A percentile compares a stretch with the other conserved stretches of the same genome.
Conservation (phyloP, 2,329 filamentous ascomycete genomes). For the Lasiodiplodia gonubiensis region DNA sequence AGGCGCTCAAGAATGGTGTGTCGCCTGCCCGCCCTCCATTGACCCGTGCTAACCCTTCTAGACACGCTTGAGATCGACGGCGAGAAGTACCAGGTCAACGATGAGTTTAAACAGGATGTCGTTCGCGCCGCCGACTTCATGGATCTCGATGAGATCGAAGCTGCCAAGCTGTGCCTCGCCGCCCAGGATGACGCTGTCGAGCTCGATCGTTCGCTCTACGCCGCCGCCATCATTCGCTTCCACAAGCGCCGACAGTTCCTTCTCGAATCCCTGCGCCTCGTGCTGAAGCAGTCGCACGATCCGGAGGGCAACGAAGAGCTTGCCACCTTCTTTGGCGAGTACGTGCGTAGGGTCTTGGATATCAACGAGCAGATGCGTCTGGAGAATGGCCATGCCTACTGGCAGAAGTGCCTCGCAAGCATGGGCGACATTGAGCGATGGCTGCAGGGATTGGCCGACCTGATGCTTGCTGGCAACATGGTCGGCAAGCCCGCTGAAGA, state of each 20-base stretch:
- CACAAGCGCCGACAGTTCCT: conserved; percentile 84
- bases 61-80: conserved; percentile 77
- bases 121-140: conserved; percentile 85
- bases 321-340: conserved; percentile 36
- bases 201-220: conserved; percentile 74
- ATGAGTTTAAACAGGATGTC: conserved; percentile 82
- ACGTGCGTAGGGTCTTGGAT: conserved; percentile 60
- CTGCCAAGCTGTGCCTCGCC: conserved; percentile 76
- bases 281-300: conserved; percentile 69
- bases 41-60: conserved; percentile 44
- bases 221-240: conserved; percentile 83
- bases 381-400: conserved; percentile 65
- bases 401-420: conserved; percentile 74
- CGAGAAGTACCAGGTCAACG: conserved; percentile 79
- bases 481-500: conserved; percentile 67
- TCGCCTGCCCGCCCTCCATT: conserved; percentile 2
- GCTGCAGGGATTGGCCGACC: conserved; percentile 77
- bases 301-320: conserved; percentile 38
- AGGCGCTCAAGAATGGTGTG: conserved; percentile 71
- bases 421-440: conserved; percentile 79
- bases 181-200: conserved; percentile 71
- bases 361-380: conserved; percentile 51
- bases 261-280: conserved; percentile 80
- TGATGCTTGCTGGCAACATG: conserved; percentile 74
- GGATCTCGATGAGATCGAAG: conserved; percentile 86